Evolutionary conservation across 2,329 filamentous ascomycete genomes (phyloP).

Genomic region (Zasmidium citrigriseum): DNA sequence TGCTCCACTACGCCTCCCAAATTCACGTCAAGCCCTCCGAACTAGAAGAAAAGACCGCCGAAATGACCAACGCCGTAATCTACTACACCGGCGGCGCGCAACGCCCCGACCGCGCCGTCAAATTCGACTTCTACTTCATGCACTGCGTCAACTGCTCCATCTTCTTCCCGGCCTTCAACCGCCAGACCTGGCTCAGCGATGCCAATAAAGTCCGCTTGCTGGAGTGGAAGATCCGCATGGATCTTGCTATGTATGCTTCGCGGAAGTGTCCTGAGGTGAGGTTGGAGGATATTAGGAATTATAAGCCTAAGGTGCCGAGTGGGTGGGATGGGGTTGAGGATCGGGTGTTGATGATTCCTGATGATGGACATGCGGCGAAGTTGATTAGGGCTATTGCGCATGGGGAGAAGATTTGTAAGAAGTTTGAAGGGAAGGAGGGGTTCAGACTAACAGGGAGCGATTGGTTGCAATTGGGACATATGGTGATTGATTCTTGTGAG

Average conservation of each 20-base stretch:
- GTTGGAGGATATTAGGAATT: conserved; percentile 60
- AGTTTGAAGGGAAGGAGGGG: conserved; percentile 49
- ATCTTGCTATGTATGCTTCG: conserved; percentile 73
- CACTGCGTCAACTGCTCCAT: conserved; percentile 78
- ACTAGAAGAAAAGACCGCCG: conserved; percentile 58
- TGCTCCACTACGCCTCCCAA: conserved; percentile 61
- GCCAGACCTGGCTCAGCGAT: conserved; percentile 60
- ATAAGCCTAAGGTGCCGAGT: conserved; percentile 53
- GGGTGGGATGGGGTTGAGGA: conserved; percentile 48
- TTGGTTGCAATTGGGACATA: conserved; percentile 63
- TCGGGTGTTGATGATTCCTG: conserved; percentile 52
- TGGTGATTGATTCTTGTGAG: conserved; percentile 65
- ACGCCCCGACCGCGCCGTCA: conserved; percentile 63
- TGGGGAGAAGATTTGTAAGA: conserved; percentile 56
- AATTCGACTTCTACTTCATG: conserved; percentile 75
- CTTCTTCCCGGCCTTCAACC: conserved; percentile 67
- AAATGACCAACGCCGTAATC: conserved; percentile 69
- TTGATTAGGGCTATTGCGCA: conserved; percentile 69
- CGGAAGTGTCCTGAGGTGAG: conserved; percentile 63
- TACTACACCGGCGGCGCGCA: conserved; percentile 65
- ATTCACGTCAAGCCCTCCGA: conserved; percentile 54
- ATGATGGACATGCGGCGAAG: conserved; percentile 84
- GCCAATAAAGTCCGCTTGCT: conserved; percentile 68
- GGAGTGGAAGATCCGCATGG: conserved; percentile 78
- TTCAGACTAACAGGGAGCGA: conserved; percentile 56